These are phyloP conservation scores for Cladosporium sp. DNA, from an alignment of 2,329 filamentous ascomycete genomes.

Conservation along the genomic window DNA sequence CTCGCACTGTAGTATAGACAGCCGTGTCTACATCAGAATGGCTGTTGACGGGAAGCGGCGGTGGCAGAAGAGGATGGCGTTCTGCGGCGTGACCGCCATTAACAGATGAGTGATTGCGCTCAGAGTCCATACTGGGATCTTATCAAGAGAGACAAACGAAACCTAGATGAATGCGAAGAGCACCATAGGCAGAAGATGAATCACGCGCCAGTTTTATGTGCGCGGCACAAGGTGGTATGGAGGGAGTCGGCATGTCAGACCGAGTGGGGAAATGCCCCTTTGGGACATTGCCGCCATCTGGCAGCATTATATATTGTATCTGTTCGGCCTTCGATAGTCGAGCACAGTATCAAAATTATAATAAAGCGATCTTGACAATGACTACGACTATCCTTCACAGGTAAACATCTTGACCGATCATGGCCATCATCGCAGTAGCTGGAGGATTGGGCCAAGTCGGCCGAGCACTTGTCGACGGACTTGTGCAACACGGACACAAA, in stretches of 20 bases:
- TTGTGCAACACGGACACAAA: conserved; percentile 22
- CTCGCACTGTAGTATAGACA: not conserved
- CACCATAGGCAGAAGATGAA: not conserved
- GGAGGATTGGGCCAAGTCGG: conserved; percentile 27
- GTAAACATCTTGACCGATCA: not conserved
- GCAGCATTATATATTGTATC: not conserved
- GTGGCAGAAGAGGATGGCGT: conserved; percentile 1
- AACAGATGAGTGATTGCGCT: not conserved
- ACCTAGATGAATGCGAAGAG: not conserved
- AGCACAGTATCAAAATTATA: not conserved
- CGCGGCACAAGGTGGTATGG: not conserved
- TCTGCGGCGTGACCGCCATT: not conserved
- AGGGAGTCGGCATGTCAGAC: not conserved
- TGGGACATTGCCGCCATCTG: not conserved
- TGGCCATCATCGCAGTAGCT: conserved; percentile 27
- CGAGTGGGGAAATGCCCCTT: not conserved
- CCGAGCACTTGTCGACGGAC: conserved; percentile 23
- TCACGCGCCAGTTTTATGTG: not conserved
- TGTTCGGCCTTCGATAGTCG: not conserved
- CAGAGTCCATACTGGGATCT: not conserved
- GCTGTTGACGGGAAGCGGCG: not conserved
- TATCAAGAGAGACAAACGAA: not conserved
- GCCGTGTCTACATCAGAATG: not conserved
- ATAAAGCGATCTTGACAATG: not conserved
- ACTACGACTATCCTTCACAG: not conserved